Evolutionary conservation across 192 early-diverging fungal genomes (phyloP).

Genomic region (Podila verticillata): DNA sequence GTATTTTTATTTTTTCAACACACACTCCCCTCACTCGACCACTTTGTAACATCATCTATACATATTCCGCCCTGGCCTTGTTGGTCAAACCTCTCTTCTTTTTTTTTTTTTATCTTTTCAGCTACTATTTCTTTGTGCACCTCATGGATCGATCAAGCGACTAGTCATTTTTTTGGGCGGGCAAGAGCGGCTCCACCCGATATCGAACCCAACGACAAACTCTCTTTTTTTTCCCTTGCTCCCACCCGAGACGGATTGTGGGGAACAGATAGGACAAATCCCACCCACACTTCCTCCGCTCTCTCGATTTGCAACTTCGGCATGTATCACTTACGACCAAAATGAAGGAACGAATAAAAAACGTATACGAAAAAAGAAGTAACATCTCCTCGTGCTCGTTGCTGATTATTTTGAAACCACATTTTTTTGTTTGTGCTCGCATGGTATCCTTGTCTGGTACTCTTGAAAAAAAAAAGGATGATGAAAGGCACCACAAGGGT

Average conservation of each 20-base stretch:
- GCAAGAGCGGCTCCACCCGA: not conserved
- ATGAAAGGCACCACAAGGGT: not conserved
- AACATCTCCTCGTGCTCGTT: too few species aligned
- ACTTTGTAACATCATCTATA: not conserved
- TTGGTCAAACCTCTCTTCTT: not conserved
- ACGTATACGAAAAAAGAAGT: too few species aligned
- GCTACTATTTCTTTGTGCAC: not conserved
- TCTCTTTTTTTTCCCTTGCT: too few species aligned
- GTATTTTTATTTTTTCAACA: not conserved
- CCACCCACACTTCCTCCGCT: not conserved
- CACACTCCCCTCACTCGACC: slow-evolving; percentile 4
- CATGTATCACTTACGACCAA: too few species aligned
- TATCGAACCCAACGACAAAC: not conserved
- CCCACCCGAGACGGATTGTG: not conserved
- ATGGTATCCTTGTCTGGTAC: too few species aligned
- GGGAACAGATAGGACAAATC: not conserved
- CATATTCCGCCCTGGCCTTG: not conserved
- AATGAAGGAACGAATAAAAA: too few species aligned
- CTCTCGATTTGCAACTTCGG: too few species aligned
- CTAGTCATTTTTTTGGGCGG: not conserved
- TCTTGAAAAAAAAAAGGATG: too few species aligned
- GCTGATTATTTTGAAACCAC: too few species aligned
- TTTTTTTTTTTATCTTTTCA: not conserved
- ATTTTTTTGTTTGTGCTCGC: too few species aligned
- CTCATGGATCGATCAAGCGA: not conserved